phyloP scores from a whole-genome alignment of 2,329 filamentous ascomycete species.

The Neobulgaria alba region DNA sequence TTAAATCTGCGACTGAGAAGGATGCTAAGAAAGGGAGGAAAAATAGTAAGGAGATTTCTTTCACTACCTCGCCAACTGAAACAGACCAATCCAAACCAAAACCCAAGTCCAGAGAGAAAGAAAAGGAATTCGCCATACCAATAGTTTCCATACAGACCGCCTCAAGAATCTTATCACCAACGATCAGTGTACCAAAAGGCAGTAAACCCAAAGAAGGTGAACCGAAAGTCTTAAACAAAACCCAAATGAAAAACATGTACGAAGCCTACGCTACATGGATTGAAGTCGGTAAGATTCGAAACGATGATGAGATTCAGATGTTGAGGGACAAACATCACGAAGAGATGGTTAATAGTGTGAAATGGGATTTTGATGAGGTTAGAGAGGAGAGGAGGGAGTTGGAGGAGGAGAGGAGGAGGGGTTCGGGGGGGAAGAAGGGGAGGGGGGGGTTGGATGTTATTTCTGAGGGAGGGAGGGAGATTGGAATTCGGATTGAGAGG shows the following conservation, averaged over 20 bases:
- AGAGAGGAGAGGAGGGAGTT: background rate
- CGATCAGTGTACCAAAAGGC: background rate
- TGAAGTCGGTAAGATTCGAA: background rate
- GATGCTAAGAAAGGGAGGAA: too few species aligned
- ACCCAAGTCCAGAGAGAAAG: too few species aligned
- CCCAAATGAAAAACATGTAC: background rate
- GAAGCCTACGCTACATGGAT: background rate
- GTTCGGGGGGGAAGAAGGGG: constrained; percentile 58
- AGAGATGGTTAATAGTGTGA: background rate
- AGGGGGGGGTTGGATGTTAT: constrained; percentile 57
- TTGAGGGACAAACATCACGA: background rate
- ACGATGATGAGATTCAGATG: background rate
- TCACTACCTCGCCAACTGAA: too few species aligned
- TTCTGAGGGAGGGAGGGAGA: background rate
- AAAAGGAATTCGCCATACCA: too few species aligned
- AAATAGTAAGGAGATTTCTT: too few species aligned
- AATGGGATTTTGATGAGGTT: background rate
- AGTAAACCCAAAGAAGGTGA: background rate
- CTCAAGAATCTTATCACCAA: too few species aligned
- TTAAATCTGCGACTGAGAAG: too few species aligned
- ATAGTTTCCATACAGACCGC: too few species aligned
- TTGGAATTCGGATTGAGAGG: background rate
- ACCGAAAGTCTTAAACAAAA: background rate
- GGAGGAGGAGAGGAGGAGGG: constrained; percentile 44
- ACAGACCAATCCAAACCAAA: too few species aligned